phyloP scores from a whole-genome alignment of 2,329 filamentous ascomycete species.

The Aureobasidium mangrovei region DNA sequence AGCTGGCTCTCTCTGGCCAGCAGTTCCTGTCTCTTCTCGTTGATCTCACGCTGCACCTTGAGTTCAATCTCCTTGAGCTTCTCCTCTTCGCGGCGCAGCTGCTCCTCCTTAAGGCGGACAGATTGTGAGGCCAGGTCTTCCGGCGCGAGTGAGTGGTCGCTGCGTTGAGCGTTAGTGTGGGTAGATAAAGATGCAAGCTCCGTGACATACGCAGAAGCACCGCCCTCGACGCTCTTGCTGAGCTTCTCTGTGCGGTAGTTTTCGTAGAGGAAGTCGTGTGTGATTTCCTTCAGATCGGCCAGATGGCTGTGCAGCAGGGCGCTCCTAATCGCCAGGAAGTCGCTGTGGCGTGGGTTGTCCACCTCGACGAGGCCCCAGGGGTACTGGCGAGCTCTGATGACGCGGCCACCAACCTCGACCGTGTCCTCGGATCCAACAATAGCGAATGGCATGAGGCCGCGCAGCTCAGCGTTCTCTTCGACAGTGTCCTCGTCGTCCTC shows the following conservation, averaged over 20 bases:
- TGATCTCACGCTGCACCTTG: slow-evolving; percentile 99
- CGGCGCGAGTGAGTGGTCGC: slow-evolving; percentile 89
- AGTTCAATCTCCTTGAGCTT: slow-evolving; percentile 98
- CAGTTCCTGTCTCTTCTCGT: slow-evolving; percentile 98
- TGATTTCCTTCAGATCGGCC: slow-evolving; percentile 98
- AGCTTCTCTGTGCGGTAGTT: slow-evolving; percentile 99
- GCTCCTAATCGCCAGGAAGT: slow-evolving; percentile 95
- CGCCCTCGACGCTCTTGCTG: slow-evolving; percentile 96
- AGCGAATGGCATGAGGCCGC: slow-evolving; percentile 96
- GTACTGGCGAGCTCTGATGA: slow-evolving; percentile 91
- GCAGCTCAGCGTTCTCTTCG: slow-evolving; percentile 95
- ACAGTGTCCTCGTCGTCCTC: slow-evolving; percentile 99
- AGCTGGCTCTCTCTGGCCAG: slow-evolving; percentile 96
- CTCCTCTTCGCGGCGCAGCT: slow-evolving; percentile 97
- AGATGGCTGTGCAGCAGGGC: slow-evolving; percentile 95
- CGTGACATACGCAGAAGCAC: slow-evolving; percentile 69
- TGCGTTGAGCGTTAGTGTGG: slow-evolving; percentile 26
- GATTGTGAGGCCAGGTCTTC: slow-evolving; percentile 95
- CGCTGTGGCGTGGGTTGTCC: slow-evolving; percentile 96
- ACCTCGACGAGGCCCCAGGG: slow-evolving; percentile 99
- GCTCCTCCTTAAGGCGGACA: slow-evolving; percentile 98
- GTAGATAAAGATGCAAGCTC: not conserved
- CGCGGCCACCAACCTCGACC: slow-evolving; percentile 85
- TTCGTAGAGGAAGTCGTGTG: slow-evolving; percentile 98
- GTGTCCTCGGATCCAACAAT: slow-evolving; percentile 97